Evolutionary conservation across 805 yeast genomes (phyloP).

Genomic region (Yarrowia sp.): DNA sequence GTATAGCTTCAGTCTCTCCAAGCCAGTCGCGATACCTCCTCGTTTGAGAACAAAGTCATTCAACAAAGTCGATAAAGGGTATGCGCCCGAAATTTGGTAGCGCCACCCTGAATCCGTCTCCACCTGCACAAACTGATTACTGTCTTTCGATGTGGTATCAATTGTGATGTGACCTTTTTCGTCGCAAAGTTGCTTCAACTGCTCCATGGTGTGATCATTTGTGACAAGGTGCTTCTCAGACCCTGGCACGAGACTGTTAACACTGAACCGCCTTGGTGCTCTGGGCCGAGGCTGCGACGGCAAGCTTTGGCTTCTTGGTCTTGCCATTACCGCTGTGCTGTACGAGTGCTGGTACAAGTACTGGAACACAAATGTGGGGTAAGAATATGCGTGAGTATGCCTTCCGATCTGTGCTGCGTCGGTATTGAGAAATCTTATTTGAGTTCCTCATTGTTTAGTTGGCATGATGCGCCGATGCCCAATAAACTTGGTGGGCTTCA

Average conservation of each 20-base stretch:
- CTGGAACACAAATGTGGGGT: too few species aligned
- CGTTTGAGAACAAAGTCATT: slow-evolving; percentile 82
- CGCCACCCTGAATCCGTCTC: slow-evolving; percentile 86
- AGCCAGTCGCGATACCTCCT: slow-evolving; percentile 66
- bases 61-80: slow-evolving; percentile 82
- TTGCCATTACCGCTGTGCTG: neutral
- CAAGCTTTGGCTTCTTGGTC: slow-evolving; percentile 18
- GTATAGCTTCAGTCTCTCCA: slow-evolving; percentile 4
- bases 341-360: neutral
- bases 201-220: slow-evolving; percentile 12
- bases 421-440: too few species aligned
- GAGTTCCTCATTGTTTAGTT: too few species aligned
- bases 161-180: slow-evolving; percentile 82
- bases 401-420: too few species aligned
- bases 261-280: slow-evolving; percentile 8
- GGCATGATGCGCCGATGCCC: too few species aligned
- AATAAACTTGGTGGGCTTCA: too few species aligned
- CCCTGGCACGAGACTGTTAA: neutral
- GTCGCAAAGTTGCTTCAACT: slow-evolving; percentile 86
- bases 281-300: slow-evolving; percentile 1
- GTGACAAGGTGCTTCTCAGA: neutral
- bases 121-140: slow-evolving; percentile 74
- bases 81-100: slow-evolving; percentile 84
- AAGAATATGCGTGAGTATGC: too few species aligned
- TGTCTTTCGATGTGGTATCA: slow-evolving; percentile 67